phyloP scores from a whole-genome alignment of 2,329 filamentous ascomycete genomes.

The Gliomastix tumulicola region DNA sequence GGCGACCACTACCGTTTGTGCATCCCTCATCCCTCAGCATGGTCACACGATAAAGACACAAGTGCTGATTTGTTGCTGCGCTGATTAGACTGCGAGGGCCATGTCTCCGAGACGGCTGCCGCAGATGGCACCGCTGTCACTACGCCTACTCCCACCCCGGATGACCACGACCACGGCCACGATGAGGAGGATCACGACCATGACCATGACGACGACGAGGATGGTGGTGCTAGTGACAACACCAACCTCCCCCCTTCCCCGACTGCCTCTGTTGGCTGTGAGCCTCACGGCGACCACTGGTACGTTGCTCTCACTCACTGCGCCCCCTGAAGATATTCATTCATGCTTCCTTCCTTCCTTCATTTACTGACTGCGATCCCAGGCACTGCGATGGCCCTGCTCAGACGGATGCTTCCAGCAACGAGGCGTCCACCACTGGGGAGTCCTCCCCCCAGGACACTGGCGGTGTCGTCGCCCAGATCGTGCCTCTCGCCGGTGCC shows the following conservation, averaged over 20 bases:
- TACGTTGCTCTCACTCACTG: conserved; percentile 2
- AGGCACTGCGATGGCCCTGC: conserved; percentile 13
- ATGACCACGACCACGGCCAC: background rate
- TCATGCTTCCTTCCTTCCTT: background rate
- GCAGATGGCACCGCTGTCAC: conserved; percentile 2
- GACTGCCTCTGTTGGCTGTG: conserved; percentile 25
- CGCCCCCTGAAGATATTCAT: too few species aligned
- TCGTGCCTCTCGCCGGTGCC: conserved; percentile 4
- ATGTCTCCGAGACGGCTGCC: conserved; percentile 1
- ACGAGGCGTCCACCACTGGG: background rate
- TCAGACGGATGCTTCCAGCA: background rate
- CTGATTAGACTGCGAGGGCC: conserved; percentile 11
- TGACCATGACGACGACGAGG: conserved; percentile 3
- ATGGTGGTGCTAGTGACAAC: conserved; percentile 4
- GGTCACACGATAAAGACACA: too few species aligned
- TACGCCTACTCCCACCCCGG: conserved; percentile 1
- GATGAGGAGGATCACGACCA: conserved; percentile 6
- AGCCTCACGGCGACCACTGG: conserved; percentile 30
- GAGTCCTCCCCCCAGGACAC: background rate
- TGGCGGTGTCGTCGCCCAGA: background rate
- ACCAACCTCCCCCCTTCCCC: conserved; percentile 18
- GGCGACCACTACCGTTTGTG: too few species aligned
- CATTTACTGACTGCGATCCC: background rate
- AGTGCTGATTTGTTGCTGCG: too few species aligned
- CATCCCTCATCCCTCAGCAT: too few species aligned